A percentile compares a stretch with the other conserved stretches of the same genome.
phyloP scores from a whole-genome alignment of 2,329 filamentous ascomycete species.

The Aspergillus tamarii region DNA sequence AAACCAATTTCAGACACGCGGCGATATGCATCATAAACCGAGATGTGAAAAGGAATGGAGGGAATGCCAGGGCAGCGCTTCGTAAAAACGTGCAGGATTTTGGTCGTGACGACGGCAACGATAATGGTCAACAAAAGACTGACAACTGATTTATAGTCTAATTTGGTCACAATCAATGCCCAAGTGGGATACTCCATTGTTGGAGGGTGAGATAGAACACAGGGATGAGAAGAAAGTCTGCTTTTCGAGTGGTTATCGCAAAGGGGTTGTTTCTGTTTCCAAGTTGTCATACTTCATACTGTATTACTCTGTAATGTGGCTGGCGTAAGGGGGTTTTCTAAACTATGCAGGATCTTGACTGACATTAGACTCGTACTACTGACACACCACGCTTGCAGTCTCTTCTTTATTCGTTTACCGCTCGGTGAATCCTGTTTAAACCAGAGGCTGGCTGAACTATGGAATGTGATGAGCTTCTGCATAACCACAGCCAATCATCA shows the following conservation, averaged over 20 bases:
- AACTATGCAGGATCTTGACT: background rate
- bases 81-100: background rate
- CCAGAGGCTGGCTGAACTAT: background rate
- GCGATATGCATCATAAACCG: background rate
- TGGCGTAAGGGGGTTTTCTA: background rate
- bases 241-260: background rate
- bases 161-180: background rate
- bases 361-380: too few species aligned
- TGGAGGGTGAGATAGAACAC: background rate
- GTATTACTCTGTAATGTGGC: background rate
- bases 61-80: background rate
- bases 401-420: too few species aligned
- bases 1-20: constrained; percentile 12
- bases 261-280: background rate
- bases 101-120: background rate
- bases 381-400: too few species aligned
- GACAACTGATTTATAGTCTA: background rate
- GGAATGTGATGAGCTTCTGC: background rate
- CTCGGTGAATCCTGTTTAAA: too few species aligned
- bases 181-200: background rate
- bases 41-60: background rate
- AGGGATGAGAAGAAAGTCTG: background rate
- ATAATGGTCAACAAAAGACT: background rate
- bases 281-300: background rate
- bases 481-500: background rate